A percentile compares a stretch with the other conserved stretches of the same genome.
Evolutionary conservation across 768 basidiomycete genomes (phyloP).

Genomic region (Mycena rebaudengoi): DNA sequence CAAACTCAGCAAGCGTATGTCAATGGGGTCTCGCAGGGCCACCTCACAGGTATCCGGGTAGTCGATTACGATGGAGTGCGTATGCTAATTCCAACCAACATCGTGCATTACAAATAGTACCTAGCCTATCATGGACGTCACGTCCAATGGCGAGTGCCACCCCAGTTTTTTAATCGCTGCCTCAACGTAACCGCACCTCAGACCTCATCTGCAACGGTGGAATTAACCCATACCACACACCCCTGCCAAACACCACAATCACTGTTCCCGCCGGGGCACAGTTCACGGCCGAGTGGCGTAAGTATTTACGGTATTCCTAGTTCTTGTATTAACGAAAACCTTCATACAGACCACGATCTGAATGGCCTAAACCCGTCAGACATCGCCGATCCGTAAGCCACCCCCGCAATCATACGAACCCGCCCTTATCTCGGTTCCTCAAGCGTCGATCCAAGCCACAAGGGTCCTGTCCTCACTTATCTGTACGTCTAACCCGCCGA

Average conservation of each 20-base stretch:
- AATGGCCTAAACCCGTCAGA: constrained; percentile 50
- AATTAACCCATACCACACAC: constrained; percentile 61
- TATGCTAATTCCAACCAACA: constrained; percentile 1
- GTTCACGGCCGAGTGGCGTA: constrained; percentile 61
- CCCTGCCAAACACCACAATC: constrained; percentile 54
- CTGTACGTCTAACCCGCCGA: constrained; percentile 49
- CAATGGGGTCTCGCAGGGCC: constrained; percentile 58
- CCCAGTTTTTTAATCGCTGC: neutral
- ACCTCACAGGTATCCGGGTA: constrained; percentile 49
- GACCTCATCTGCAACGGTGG: constrained; percentile 67
- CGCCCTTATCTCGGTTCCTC: neutral
- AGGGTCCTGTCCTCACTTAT: constrained; percentile 61
- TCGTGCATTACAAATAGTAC: neutral
- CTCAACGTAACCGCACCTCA: neutral
- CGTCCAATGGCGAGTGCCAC: constrained; percentile 48
- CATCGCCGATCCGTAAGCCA: constrained; percentile 48
- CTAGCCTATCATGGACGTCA: constrained; percentile 66
- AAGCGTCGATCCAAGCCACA: constrained; percentile 57
- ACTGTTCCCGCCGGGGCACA: constrained; percentile 59
- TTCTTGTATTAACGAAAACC: neutral
- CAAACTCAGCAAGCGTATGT: constrained; percentile 53
- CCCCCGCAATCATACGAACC: constrained; percentile 22
- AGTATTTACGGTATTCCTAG: constrained; percentile 31
- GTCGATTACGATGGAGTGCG: constrained; percentile 55
- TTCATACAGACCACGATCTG: constrained; percentile 47